Conservation (phyloP, 2,329 filamentous ascomycete species). For the Xylaria hypoxylon region DNA sequence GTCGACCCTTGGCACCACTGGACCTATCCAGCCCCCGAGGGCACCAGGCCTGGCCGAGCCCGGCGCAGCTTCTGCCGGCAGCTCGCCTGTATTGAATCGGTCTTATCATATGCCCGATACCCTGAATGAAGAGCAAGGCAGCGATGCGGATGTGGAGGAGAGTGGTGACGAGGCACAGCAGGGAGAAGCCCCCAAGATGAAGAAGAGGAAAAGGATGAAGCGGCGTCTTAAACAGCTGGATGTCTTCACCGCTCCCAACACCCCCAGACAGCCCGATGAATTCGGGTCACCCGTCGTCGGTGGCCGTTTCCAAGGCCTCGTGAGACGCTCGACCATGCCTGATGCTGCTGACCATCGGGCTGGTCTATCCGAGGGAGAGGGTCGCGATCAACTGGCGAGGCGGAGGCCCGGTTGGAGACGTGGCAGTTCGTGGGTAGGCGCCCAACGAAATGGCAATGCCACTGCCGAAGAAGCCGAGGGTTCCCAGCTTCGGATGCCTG, state of each 20-base stretch:
- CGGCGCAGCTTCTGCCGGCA: slow-evolving; percentile 55
- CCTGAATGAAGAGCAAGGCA: slow-evolving; percentile 67
- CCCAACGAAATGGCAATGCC: slow-evolving; percentile 61
- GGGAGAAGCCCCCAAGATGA: slow-evolving; percentile 62
- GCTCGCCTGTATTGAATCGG: slow-evolving; percentile 61
- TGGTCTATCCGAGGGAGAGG: slow-evolving; percentile 80
- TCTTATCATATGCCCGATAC: slow-evolving; percentile 60
- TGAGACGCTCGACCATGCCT: slow-evolving; percentile 74
- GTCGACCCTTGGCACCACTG: slow-evolving; percentile 70
- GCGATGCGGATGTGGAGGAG: slow-evolving; percentile 86
- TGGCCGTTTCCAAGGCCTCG: slow-evolving; percentile 65
- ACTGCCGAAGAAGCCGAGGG: slow-evolving; percentile 65
- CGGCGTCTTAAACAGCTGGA: slow-evolving; percentile 66
- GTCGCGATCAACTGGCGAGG: slow-evolving; percentile 69
- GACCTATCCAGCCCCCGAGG: slow-evolving; percentile 61
- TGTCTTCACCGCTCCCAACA: slow-evolving; percentile 73
- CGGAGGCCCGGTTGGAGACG: slow-evolving; percentile 67
- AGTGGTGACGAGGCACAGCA: slow-evolving; percentile 80
- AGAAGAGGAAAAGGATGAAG: slow-evolving; percentile 73
- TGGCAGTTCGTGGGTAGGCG: slow-evolving; percentile 68
- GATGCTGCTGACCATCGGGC: slow-evolving; percentile 69
- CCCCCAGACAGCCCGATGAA: slow-evolving; percentile 62
- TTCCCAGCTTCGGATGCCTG: slow-evolving; percentile 66
- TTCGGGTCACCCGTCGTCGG: slow-evolving; percentile 57
- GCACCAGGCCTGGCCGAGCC: slow-evolving; percentile 54